Base-by-base conservation (phyloP, 2,329 filamentous ascomycete genomes). In the Nemania sp. region DNA sequence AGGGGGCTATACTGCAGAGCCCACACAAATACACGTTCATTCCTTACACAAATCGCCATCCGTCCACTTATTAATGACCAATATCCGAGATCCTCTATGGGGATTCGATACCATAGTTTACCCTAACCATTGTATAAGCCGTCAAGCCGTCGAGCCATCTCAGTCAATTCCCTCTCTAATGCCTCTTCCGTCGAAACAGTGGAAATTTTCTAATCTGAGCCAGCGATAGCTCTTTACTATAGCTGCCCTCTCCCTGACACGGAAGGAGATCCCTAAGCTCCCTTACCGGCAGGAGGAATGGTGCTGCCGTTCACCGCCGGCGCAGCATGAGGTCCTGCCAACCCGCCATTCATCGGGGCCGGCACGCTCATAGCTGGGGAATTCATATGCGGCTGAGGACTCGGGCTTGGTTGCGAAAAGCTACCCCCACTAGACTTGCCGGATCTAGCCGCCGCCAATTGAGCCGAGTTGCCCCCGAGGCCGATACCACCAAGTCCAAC, bases 401-500 rank as follows among this genome's bases (percentile, higher is more conserved):
- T 66, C 15, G 66, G 63, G 44, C 58, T 68, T 9, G 64, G 40
- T 12, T 63, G 55, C 12, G 60, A 47, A 49, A 61, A 67, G 31
- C 57, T 65, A 11, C 56, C 41, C 9, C 36, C 51, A n/a, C 46
- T 44, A n/a, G 67, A 61, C 46, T 67, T 61, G 36, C 57, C 46
- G 17, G 60, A 55, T 46, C 67, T 61, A 28, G 57, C 55, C 24
- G 60, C 61, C 34, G 52, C 58, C 36, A 66, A 56, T 45, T 65
- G 61, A n/a, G 60, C 42, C 15, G 62, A 56, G 49, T 63, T 64
- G 4, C 59, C 60, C 42, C 66, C 66, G 2, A 70, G 54, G 23
- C 67, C 67, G 31, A 68, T 68, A 17, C 68, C 67, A 28, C 68
- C 62, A 14, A 68, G 55, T 15, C 67, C 67, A 19, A 68, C 67